phyloP scores from a whole-genome alignment of 108 stramenopile species.

The Asterionellopsis glacialis region DNA sequence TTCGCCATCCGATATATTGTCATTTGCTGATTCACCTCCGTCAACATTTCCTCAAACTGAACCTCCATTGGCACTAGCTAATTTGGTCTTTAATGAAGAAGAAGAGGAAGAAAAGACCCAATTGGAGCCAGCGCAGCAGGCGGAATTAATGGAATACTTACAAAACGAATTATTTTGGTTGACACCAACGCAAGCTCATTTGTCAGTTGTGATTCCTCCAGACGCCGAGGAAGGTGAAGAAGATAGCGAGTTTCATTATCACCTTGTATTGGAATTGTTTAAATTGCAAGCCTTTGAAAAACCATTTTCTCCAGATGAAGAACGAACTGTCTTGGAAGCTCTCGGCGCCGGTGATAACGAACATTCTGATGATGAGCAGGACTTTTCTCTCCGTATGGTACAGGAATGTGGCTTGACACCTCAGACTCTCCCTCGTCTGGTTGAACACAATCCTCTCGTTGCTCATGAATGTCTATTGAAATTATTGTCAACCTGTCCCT shows the following conservation, averaged over 20 bases:
- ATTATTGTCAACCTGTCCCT: conserved; percentile 52
- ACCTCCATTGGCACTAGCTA: conserved; percentile 37
- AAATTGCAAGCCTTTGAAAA: conserved; percentile 53
- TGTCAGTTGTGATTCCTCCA: conserved; percentile 30
- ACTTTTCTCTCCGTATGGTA: conserved; percentile 37
- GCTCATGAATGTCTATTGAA: conserved; percentile 89
- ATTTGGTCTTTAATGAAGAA: conserved; percentile 26
- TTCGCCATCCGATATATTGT: not conserved
- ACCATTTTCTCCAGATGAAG: conserved; percentile 57
- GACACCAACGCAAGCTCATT: conserved; percentile 55
- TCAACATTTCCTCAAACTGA: conserved; percentile 39
- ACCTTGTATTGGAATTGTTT: conserved; percentile 46
- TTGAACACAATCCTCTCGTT: conserved; percentile 94
- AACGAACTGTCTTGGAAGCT: conserved; percentile 58
- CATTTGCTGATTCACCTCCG: not conserved
- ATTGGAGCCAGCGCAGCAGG: too few species aligned
- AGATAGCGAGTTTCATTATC: conserved; percentile 30
- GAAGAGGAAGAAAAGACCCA: conserved; percentile 13
- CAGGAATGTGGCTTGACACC: conserved; percentile 82
- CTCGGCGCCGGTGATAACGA: conserved; percentile 15
- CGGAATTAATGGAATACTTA: conserved; percentile 38
- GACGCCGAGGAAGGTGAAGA: conserved; percentile 6
- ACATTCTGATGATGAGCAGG: not conserved
- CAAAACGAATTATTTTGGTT: conserved; percentile 79
- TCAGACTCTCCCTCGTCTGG: conserved; percentile 85